A percentile compares a stretch with the other conserved stretches of the same genome.
Conservation (phyloP, 495 filamentous ascomycete genomes). For the Trypethelium eluteriae region DNA sequence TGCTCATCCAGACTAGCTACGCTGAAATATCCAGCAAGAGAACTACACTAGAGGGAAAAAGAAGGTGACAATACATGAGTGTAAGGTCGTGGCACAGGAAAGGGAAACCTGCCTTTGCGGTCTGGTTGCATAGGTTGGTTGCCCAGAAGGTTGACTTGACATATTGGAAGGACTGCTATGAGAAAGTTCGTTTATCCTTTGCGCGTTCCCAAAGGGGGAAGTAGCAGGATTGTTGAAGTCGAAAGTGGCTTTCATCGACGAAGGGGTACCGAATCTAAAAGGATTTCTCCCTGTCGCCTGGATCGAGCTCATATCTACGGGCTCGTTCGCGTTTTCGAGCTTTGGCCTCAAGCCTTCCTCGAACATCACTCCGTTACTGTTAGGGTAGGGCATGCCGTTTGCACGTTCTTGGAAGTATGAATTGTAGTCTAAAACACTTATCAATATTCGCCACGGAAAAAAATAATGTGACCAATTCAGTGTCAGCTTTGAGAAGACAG, state of each 20-base stretch:
- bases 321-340: background rate
- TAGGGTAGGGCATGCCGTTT: background rate
- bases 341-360: background rate
- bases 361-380: background rate
- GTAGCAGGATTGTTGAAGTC: background rate
- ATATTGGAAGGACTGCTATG: background rate
- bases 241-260: background rate
- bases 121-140: background rate
- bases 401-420: background rate
- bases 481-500: too few relatives aligned
- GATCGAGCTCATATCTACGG: conserved; percentile 8
- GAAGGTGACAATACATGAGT: background rate
- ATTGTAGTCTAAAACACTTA: background rate
- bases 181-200: background rate
- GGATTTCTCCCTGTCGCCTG: background rate
- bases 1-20: too few relatives aligned
- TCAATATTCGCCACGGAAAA: background rate
- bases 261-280: background rate
- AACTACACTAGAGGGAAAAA: background rate
- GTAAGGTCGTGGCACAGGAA: background rate
- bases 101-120: background rate
- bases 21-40: too few relatives aligned
- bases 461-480: too few relatives aligned
- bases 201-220: background rate
- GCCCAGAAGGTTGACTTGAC: background rate